A percentile compares a stretch with the other conserved stretches of the same genome.
Evolutionary conservation across 2,329 filamentous ascomycete species (phyloP).

Genomic region (Phyllosticta citribraziliensis): DNA sequence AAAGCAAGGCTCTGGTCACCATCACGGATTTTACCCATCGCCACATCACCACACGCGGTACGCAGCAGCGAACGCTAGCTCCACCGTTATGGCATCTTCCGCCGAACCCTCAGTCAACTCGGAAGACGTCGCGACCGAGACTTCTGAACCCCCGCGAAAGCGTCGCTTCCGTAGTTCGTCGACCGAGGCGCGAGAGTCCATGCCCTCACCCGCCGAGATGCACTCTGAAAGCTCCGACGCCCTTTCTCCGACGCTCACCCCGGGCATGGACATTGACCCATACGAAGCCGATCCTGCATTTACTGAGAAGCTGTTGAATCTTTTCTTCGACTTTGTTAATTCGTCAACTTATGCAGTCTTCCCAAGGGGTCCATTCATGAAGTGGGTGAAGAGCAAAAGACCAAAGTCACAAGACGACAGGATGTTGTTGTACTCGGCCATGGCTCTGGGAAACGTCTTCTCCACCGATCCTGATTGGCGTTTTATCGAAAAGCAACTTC

Average conservation of each 20-base stretch:
- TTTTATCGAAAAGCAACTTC: neutral
- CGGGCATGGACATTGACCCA: slow-evolving; percentile 35
- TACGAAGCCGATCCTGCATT: slow-evolving; percentile 40
- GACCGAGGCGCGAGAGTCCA: neutral
- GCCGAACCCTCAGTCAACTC: neutral
- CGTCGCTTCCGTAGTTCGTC: slow-evolving; percentile 6
- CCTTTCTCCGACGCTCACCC: neutral
- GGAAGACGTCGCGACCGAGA: neutral
- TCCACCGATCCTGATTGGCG: slow-evolving; percentile 45
- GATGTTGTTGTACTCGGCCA: slow-evolving; percentile 51
- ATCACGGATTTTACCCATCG: neutral
- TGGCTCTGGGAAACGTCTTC: slow-evolving; percentile 49
- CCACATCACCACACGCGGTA: neutral
- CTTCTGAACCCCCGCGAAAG: slow-evolving; percentile 1
- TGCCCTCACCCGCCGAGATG: neutral
- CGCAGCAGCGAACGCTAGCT: neutral
- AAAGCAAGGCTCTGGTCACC: neutral
- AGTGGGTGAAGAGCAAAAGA: slow-evolving; percentile 42
- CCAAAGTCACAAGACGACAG: slow-evolving; percentile 45
- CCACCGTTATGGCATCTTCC: neutral
- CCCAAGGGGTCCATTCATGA: slow-evolving; percentile 42
- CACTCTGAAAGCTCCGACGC: neutral
- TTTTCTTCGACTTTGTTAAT: slow-evolving; percentile 50
- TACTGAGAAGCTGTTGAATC: slow-evolving; percentile 42
- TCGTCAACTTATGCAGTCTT: slow-evolving; percentile 47